phyloP scores from a whole-genome alignment of 768 basidiomycete genomes.

The Gymnopilus dilepis region DNA sequence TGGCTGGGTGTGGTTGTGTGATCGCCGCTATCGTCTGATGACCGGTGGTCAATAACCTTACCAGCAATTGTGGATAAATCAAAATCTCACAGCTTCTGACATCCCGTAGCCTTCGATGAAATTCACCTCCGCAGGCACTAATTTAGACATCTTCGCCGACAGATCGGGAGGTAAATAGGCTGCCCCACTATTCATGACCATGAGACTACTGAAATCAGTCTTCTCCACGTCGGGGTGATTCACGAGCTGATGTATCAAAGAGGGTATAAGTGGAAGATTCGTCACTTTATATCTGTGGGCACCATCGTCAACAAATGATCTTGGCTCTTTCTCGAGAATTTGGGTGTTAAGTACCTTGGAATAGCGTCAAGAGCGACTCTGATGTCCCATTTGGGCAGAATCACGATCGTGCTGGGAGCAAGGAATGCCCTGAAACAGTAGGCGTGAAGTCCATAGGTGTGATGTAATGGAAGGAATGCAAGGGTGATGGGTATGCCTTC shows the following conservation, averaged over 20 bases:
- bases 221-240: constrained; percentile 55
- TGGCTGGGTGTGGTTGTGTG: constrained; percentile 47
- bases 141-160: constrained; percentile 40
- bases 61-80: not conserved
- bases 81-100: constrained; percentile 62
- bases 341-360: constrained; percentile 52
- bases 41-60: not conserved
- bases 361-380: constrained; percentile 56
- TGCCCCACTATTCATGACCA: constrained; percentile 54
- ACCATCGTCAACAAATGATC: not conserved
- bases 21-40: constrained; percentile 61
- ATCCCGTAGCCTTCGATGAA: constrained; percentile 69
- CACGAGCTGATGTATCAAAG: constrained; percentile 67
- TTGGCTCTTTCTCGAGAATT: not conserved
- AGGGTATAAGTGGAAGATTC: constrained; percentile 59
- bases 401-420: constrained; percentile 49
- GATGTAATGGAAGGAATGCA: constrained; percentile 71
- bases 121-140: constrained; percentile 39
- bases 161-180: constrained; percentile 71
- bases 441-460: constrained; percentile 65
- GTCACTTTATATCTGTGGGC: constrained; percentile 58
- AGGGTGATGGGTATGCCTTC: constrained; percentile 54
- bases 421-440: constrained; percentile 55
- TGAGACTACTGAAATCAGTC: constrained; percentile 59
- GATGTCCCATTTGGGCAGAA: constrained; percentile 67